phyloP scores from a whole-genome alignment of 768 basidiomycete genomes.

The Lyophyllum shimeji region DNA sequence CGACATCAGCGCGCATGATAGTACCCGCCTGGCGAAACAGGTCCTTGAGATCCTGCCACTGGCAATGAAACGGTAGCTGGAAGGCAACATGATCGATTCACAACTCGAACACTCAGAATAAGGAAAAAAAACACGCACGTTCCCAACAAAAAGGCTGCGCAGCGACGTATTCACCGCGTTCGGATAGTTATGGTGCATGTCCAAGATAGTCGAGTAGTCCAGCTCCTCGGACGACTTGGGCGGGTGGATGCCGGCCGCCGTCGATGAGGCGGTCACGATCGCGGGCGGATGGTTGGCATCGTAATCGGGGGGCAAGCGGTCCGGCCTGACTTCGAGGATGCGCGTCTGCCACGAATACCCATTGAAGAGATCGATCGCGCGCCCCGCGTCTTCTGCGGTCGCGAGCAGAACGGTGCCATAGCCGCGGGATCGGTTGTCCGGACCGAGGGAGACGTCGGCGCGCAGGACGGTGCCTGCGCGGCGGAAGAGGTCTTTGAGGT shows the following conservation, averaged over 20 bases:
- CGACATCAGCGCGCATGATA: constrained; percentile 88
- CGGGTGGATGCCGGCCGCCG: neutral
- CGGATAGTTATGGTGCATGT: constrained; percentile 28
- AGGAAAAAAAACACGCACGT: constrained; percentile 52
- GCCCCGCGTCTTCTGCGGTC: constrained; percentile 89
- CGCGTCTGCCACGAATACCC: constrained; percentile 97
- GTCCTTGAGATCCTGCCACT: constrained; percentile 99
- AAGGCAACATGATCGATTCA: constrained; percentile 14
- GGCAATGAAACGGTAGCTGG: constrained; percentile 91
- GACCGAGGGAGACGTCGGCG: constrained; percentile 75
- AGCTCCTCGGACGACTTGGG: constrained; percentile 10
- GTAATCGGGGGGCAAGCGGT: constrained; percentile 71
- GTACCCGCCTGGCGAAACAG: constrained; percentile 90
- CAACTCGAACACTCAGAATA: neutral
- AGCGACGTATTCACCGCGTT: constrained; percentile 27
- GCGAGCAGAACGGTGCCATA: constrained; percentile 95
- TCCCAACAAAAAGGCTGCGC: constrained; percentile 83
- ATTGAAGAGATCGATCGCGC: constrained; percentile 95
- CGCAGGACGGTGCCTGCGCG: constrained; percentile 89
- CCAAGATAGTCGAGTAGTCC: constrained; percentile 20
- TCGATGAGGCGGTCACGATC: constrained; percentile 8
- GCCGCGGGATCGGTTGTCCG: constrained; percentile 90
- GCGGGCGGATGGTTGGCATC: constrained; percentile 34
- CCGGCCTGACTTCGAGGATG: constrained; percentile 87
- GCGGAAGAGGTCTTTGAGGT: constrained; percentile 96